Percentiles rank a stretch among this genome's conserved stretches.
phyloP scores from a whole-genome alignment of 106 monocot species.

The Agapanthus africanus region DNA sequence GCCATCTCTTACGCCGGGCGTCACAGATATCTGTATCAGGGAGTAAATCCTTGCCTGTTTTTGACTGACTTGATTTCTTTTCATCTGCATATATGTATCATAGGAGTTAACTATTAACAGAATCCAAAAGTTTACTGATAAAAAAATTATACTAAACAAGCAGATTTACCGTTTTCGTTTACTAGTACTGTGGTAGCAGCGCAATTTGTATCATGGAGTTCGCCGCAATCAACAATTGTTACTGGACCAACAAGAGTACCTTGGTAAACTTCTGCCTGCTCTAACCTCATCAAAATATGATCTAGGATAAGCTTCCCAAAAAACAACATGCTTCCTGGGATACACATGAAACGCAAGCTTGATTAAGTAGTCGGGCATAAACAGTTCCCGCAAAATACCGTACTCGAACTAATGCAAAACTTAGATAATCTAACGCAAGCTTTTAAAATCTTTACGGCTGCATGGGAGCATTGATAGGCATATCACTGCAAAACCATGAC shows the following conservation, averaged over 20 bases:
- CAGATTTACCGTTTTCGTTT: constrained; percentile 27
- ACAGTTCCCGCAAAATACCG: no score
- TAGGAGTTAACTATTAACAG: not conserved
- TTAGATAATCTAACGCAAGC: no score
- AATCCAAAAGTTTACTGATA: not conserved
- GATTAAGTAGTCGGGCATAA: no score
- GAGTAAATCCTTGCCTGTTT: constrained; percentile 44
- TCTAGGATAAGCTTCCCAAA: constrained; percentile 87
- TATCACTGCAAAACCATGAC: no score
- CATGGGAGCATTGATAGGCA: no score
- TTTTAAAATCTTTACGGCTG: no score
- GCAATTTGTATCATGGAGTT: constrained; percentile 30
- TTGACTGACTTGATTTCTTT: constrained; percentile 54
- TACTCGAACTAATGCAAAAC: no score
- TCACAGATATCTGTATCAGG: constrained; percentile 39
- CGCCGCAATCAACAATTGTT: constrained; percentile 81
- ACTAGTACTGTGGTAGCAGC: not conserved
- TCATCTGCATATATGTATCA: constrained; percentile 39
- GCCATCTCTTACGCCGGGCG: constrained; percentile 25
- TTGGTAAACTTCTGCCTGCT: constrained; percentile 64
- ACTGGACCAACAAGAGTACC: constrained; percentile 52
- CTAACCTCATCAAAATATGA: constrained; percentile 68
- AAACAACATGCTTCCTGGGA: constrained; percentile 86
- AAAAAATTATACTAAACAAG: not conserved
- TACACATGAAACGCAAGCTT: not conserved